These are phyloP conservation scores for Penicillium salamii DNA, from an alignment of 495 filamentous ascomycete species.

Conservation along the genomic window DNA sequence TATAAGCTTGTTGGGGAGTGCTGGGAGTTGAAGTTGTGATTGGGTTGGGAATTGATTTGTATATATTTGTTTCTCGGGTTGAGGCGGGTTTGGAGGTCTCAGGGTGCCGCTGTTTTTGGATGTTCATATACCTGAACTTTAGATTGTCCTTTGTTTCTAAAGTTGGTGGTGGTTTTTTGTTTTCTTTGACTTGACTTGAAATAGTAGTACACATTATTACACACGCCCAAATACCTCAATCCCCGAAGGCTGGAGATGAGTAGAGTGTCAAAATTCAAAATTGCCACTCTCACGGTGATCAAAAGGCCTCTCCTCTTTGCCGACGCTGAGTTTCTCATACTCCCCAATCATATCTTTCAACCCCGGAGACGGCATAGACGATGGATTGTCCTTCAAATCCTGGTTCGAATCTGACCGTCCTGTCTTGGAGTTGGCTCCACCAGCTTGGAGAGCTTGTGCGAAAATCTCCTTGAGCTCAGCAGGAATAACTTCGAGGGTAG, in stretches of 20 bases:
- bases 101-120: no score
- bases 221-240: no score
- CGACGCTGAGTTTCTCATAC: slow-evolving; percentile 23
- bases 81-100: no score
- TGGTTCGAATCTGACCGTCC: slow-evolving; percentile 5
- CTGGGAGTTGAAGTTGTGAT: neutral
- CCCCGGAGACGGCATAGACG: neutral
- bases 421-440: slow-evolving; percentile 9
- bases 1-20: neutral
- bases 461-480: slow-evolving; percentile 18
- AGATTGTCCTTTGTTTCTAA: no score
- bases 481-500: slow-evolving; percentile 1
- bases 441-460: neutral
- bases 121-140: no score
- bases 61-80: no score
- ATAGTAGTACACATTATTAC: no score
- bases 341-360: slow-evolving; percentile 20
- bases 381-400: neutral
- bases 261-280: neutral
- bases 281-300: neutral
- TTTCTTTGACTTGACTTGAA: no score
- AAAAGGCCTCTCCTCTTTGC: slow-evolving; percentile 5
- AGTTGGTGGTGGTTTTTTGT: no score
- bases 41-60: no score
- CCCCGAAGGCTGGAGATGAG: no score